Base-by-base conservation (phyloP, 768 basidiomycete species). In the Mycena amicta region DNA sequence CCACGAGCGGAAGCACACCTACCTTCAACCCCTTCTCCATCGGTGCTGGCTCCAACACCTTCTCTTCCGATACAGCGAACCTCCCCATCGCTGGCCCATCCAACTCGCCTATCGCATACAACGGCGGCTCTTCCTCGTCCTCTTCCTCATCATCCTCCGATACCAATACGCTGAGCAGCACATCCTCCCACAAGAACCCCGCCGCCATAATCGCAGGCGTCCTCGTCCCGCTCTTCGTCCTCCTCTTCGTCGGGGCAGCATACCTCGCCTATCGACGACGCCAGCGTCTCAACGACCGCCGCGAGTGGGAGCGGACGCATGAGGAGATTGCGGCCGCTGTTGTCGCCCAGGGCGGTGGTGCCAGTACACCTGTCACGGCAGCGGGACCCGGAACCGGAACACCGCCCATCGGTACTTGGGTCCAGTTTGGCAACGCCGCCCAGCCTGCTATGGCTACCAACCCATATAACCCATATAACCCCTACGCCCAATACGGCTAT, bases 231-330 rank as follows among this genome's bases (percentile, higher is more conserved):
- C 16, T 63, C 23, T 18, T 63, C 12, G 6, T 60, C 50, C 2
- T 60, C 26, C 12, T 51, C 49, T 23, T 63, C 52, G 55, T 16
- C 52, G 45, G 18, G 27, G 55, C 58, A 16, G 62, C 46, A 5
- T 41, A 18, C 33, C 11, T 60, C 49, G 25, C 26, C 18, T 55
- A 50, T 53, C 55, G 55, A 18, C 58, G 58, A 27, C 58, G 62
- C 8, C 58, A 49, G 16, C 55, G 52, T 27, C 26, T 46, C 29
- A 43, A 49, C 43, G 62, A 63, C 41, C 28, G 55, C 2, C 52
- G 39, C 22, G 62, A 59, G 33, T 63, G 62, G 62, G 57, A 63
- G 52, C 57, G 58, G 43, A 63, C 62, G 22, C 62, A 63, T 39
- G 52, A 30, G 13, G 62, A 59, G 30, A 63, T 63, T 22, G 62